Conservation (phyloP, 1,284 basidiomycete genomes). For the Tylopilus microsporus region DNA sequence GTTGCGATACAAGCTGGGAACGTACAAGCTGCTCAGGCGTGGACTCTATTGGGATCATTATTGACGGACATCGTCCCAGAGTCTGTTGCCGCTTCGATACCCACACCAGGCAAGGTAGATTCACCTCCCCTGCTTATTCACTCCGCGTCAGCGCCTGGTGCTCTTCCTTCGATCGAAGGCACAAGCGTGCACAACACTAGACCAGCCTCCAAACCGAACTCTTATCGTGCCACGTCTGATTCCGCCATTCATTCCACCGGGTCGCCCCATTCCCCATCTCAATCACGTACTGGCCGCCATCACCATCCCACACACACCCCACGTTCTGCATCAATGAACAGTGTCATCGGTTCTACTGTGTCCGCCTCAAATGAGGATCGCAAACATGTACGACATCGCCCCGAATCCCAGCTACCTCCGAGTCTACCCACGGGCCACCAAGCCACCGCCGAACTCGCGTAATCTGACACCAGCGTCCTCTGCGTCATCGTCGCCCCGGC, state of each 20-base stretch:
- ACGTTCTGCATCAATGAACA: conserved; percentile 18
- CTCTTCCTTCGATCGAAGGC: conserved; percentile 31
- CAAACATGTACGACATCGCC: conserved; percentile 21
- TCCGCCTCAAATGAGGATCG: conserved; percentile 20
- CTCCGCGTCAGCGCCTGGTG: conserved; percentile 42
- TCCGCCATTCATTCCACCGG: conserved; percentile 7
- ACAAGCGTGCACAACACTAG: conserved; percentile 6
- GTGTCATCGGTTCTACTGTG: not conserved
- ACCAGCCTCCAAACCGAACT: conserved; percentile 20
- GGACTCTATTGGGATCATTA: conserved; percentile 61
- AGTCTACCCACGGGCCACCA: conserved; percentile 12
- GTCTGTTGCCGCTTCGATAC: conserved; percentile 24
- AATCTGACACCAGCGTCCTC: conserved; percentile 53
- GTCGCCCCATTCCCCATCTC: conserved; percentile 25
- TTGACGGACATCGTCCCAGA: conserved; percentile 47
- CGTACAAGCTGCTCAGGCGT: conserved; percentile 61
- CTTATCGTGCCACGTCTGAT: conserved; percentile 27
- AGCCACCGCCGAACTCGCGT: conserved; percentile 33
- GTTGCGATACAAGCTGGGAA: conserved; percentile 59
- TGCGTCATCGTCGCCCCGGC: conserved; percentile 55
- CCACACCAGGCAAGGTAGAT: conserved; percentile 22
- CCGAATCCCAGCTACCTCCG: conserved; percentile 16
- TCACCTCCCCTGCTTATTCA: conserved; percentile 31
- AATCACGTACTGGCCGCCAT: conserved; percentile 16
- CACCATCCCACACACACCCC: conserved; percentile 6